phyloP scores from a whole-genome alignment of 768 basidiomycete species.

The Lyophyllum semitale region DNA sequence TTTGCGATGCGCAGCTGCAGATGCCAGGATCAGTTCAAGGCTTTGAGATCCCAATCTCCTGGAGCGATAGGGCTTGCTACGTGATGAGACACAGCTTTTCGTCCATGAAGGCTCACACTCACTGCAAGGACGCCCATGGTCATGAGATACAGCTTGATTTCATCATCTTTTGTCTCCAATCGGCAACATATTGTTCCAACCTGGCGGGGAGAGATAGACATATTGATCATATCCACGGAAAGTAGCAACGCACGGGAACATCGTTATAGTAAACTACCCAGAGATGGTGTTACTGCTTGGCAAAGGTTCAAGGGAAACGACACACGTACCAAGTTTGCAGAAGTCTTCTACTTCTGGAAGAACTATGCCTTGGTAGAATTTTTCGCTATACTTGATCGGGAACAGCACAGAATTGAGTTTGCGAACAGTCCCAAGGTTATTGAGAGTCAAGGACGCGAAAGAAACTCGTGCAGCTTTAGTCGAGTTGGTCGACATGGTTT shows the following conservation, averaged over 20 bases:
- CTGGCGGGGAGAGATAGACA: constrained; percentile 26
- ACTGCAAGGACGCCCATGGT: constrained; percentile 92
- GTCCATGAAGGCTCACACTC: constrained; percentile 30
- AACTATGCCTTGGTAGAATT: constrained; percentile 83
- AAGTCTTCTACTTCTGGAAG: constrained; percentile 80
- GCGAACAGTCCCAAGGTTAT: constrained; percentile 82
- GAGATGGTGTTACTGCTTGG: constrained; percentile 3
- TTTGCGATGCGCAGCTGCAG: constrained; percentile 60
- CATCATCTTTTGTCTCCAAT: constrained; percentile 65
- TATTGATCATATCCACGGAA: constrained; percentile 6
- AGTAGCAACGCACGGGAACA: constrained; percentile 55
- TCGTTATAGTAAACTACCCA: constrained; percentile 87
- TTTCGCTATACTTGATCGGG: constrained; percentile 86
- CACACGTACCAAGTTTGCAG: constrained; percentile 76
- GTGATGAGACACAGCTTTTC: constrained; percentile 8
- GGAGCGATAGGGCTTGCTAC: constrained; percentile 78
- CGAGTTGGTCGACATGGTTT: constrained; percentile 20
- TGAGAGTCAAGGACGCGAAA: constrained; percentile 73
- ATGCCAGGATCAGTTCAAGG: constrained; percentile 65
- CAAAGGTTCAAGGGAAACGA: background rate
- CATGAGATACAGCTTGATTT: constrained; percentile 76
- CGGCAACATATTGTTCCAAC: constrained; percentile 89
- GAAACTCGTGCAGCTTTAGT: constrained; percentile 49
- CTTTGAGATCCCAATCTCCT: constrained; percentile 73
- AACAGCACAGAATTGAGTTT: constrained; percentile 78